Evolutionary conservation across 768 basidiomycete genomes (phyloP).

Genomic region (Pleurotus cornucopiae): DNA sequence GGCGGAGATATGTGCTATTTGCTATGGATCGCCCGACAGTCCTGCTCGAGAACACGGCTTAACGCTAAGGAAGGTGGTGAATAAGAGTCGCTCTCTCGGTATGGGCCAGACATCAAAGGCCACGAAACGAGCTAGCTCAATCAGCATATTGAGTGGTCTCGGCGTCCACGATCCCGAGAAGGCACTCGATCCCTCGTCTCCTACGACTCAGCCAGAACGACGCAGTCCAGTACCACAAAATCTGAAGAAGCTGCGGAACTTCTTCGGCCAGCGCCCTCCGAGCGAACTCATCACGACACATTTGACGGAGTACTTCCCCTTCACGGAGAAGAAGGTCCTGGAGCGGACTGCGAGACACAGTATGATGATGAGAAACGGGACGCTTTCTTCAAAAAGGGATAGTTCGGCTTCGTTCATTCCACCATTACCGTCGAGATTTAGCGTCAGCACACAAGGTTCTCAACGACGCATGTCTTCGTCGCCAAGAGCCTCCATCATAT

Average conservation of each 20-base stretch:
- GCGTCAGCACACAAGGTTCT: constrained; percentile 56
- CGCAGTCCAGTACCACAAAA: constrained; percentile 18
- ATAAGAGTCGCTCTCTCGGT: constrained; percentile 22
- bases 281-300: constrained; percentile 96
- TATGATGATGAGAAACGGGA: constrained; percentile 62
- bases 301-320: constrained; percentile 92
- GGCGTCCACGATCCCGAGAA: constrained; percentile 81
- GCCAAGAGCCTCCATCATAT: constrained; percentile 42
- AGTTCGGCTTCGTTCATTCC: constrained; percentile 49
- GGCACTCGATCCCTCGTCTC: constrained; percentile 53
- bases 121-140: constrained; percentile 88
- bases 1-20: constrained; percentile 76
- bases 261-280: constrained; percentile 97
- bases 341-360: constrained; percentile 86
- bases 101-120: constrained; percentile 36
- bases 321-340: constrained; percentile 86
- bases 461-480: constrained; percentile 36
- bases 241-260: constrained; percentile 80
- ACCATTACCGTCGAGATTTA: constrained; percentile 52
- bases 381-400: constrained; percentile 35
- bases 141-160: constrained; percentile 91
- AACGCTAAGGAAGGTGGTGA: constrained; percentile 56
- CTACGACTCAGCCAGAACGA: constrained; percentile 28
- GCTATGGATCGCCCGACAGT: constrained; percentile 75
- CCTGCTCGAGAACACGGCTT: constrained; percentile 78